Conservation (phyloP, 2,329 filamentous ascomycete genomes). For the Kalmusia sp. region DNA sequence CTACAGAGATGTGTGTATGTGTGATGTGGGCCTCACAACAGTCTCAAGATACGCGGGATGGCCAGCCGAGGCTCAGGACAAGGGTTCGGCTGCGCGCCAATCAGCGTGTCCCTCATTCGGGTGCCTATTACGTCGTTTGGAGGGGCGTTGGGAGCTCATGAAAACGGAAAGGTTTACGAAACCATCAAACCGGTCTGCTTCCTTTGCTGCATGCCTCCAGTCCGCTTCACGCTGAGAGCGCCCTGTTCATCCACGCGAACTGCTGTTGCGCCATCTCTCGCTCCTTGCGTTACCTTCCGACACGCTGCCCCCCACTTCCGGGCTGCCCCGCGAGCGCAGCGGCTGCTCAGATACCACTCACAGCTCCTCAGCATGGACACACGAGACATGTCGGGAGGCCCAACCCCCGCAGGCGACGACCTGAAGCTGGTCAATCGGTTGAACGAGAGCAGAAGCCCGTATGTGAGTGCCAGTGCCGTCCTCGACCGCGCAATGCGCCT, state of each 20-base stretch:
- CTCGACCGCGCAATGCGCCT: neutral
- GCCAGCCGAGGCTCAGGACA: neutral
- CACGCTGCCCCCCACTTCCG: conserved; percentile 18
- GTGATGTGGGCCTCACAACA: neutral
- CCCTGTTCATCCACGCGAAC: conserved; percentile 28
- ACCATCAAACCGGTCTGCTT: neutral
- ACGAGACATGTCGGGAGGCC: conserved; percentile 22
- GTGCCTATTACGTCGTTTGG: neutral
- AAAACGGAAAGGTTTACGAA: no score
- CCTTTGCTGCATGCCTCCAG: conserved; percentile 32
- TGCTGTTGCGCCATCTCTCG: conserved; percentile 11
- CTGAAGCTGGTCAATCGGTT: conserved; percentile 62
- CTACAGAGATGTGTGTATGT: neutral
- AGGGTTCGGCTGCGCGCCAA: neutral
- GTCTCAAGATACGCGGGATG: neutral
- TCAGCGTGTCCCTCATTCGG: neutral
- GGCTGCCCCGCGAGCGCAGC: conserved; percentile 23
- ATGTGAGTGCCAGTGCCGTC: conserved; percentile 57
- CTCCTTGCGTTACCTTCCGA: conserved; percentile 10
- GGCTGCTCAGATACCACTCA: conserved; percentile 32
- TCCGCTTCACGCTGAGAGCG: conserved; percentile 36
- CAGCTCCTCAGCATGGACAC: conserved; percentile 40
- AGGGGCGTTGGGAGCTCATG: neutral
- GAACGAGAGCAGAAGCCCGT: conserved; percentile 69
- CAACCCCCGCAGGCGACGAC: conserved; percentile 24